Conservation (phyloP, 2,329 filamentous ascomycete species). For the Cladosporium phlei region DNA sequence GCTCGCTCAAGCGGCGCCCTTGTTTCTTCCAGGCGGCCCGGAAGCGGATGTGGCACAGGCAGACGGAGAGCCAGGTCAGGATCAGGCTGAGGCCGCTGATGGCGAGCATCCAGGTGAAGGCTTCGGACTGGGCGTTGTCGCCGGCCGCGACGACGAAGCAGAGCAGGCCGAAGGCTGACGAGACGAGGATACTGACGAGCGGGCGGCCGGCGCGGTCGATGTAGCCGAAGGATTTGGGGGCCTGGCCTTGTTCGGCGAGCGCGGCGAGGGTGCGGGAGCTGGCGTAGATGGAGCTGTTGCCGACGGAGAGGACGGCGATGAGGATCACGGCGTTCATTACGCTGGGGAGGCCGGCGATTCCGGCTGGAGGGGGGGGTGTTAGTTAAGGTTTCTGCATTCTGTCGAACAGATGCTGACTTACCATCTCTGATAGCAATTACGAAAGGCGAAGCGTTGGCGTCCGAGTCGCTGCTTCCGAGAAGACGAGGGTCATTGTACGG, state of each 20-base stretch:
- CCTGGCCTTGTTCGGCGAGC: conserved; percentile 63
- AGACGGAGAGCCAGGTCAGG: conserved; percentile 73
- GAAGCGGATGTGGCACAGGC: conserved; percentile 83
- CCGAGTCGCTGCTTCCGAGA: conserved; percentile 25
- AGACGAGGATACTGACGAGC: conserved; percentile 41
- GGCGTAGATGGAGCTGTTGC: conserved; percentile 45
- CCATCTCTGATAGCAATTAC: conserved; percentile 60
- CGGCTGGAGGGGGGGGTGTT: conserved; percentile 44
- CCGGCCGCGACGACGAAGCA: conserved; percentile 64
- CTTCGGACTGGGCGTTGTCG: conserved; percentile 45
- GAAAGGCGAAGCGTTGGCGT: conserved; percentile 52
- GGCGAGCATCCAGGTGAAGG: conserved; percentile 68
- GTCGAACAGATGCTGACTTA: too few species aligned
- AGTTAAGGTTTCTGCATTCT: conserved; percentile 36
- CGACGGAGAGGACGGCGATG: conserved; percentile 53
- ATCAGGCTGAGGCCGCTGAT: conserved; percentile 66
- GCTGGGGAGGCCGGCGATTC: conserved; percentile 53
- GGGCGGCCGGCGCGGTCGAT: conserved; percentile 74
- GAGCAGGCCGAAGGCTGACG: conserved; percentile 64
- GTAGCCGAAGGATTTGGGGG: conserved; percentile 52
- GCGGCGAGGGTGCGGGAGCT: conserved; percentile 83
- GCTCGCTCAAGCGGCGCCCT: conserved; percentile 38
- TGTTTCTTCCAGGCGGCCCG: conserved; percentile 64
- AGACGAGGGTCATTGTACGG: conserved; percentile 27
- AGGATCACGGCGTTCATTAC: conserved; percentile 63